A percentile compares a stretch with the other conserved stretches of the same genome.
phyloP scores from a whole-genome alignment of 768 basidiomycete genomes.

The Pholiota molesta region DNA sequence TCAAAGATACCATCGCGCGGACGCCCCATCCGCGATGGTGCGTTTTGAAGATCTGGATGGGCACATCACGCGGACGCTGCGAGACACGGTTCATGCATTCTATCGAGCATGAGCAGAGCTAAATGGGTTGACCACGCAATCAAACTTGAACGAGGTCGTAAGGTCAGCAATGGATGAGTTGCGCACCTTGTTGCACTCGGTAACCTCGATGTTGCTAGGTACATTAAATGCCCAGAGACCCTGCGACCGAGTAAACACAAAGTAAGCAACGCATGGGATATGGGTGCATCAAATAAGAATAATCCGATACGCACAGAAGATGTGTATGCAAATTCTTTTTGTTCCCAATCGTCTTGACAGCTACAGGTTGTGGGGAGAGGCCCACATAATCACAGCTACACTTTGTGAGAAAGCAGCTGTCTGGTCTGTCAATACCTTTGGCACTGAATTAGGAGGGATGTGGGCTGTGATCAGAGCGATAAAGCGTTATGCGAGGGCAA shows the following conservation, averaged over 20 bases:
- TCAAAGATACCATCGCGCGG: constrained; percentile 43
- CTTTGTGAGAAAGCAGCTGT: constrained; percentile 35
- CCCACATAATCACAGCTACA: constrained; percentile 48
- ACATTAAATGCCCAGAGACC: constrained; percentile 50
- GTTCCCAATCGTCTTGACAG: constrained; percentile 51
- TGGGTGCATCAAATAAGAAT: background rate
- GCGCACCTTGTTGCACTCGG: constrained; percentile 68
- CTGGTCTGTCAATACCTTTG: constrained; percentile 19
- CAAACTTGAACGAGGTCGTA: background rate
- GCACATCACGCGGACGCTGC: constrained; percentile 56
- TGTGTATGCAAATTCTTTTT: constrained; percentile 50
- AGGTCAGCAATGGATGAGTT: background rate
- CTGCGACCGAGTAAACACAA: constrained; percentile 30
- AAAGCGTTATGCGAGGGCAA: background rate
- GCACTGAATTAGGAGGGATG: constrained; percentile 13
- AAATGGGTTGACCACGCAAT: background rate
- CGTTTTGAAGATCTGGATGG: constrained; percentile 72
- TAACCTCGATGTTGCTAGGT: constrained; percentile 49
- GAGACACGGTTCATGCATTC: constrained; percentile 63
- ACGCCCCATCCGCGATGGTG: constrained; percentile 65
- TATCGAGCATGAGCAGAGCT: constrained; percentile 49
- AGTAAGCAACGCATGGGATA: background rate
- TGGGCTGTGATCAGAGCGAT: constrained; percentile 18
- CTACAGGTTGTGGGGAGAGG: constrained; percentile 37
- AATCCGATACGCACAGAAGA: constrained; percentile 30